Base-by-base conservation (phyloP, 768 basidiomycete species). In the Lepiota venenata region DNA sequence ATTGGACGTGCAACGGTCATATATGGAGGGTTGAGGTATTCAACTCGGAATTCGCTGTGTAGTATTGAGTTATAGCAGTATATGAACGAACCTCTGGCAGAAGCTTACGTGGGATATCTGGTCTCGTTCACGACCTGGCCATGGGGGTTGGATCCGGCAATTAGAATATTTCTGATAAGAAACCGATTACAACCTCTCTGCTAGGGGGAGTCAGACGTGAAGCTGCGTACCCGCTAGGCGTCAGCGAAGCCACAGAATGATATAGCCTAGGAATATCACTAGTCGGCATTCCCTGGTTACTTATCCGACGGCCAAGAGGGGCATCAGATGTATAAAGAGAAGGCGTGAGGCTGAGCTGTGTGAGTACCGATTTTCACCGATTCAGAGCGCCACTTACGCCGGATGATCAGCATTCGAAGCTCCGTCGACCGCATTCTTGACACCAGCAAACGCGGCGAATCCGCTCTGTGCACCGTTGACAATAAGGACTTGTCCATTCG, bases 211-310 rank as follows among this genome's bases (percentile, higher is more conserved):
- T 43, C 29, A 7, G 16, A 39, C 67, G 52, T 76, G 60, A 60
- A 21, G 7, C 16, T 16, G 20, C 68, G 27, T 71, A 76, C 58
- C 81, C 81, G 53, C 77, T 77, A 15, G 80, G 77, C 11, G 83
- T 76, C 58, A 84, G 70, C 18, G 78, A 79, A 14, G 80, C 81
- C 3, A 71, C 70, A 3, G 82, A 83, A 66, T 87, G 84, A 67
- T 85, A 87, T 70, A 85, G 27, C 16, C 84, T 68, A 38, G 82
- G 69, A 58, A 85, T 74, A 32, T 67, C 53, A 4, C 70, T 68
- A 8, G 68, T 64, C 37, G 74, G 71, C 54, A 78, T 64, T 18
- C 74, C 75, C 7, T 68, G 67, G 57, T 74, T 75, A 63, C 72
- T 78, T 66, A 72, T 74, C 20, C 75, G 68, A 18, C 60, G 51